Evolutionary conservation across 75 land plant genomes (phyloP), one percentile per base, ranked within the genome.

Genomic region (Larix kaempferi): DNA sequence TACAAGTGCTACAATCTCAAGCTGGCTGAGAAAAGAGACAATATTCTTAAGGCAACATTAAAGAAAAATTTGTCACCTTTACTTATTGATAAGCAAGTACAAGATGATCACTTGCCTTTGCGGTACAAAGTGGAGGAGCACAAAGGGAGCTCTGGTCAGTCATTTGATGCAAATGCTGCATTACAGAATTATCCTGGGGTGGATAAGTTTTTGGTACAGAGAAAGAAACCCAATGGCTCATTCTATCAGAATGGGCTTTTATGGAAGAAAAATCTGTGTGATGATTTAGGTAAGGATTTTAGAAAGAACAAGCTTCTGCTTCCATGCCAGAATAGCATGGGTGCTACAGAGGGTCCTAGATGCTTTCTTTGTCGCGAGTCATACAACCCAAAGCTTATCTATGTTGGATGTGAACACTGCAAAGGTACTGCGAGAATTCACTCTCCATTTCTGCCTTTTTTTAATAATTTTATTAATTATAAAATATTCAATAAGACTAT

Each of bases 381-480:
- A 15, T 71, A 84, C 64, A 66, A 81, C 65, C 57, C 86, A 17
- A 74, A n/a, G 13, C 77, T 81, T n/a, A 76, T 78, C 23, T 87
- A 82, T 79, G 35, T 93, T 62, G 41, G 78, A 64, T 93, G 95
- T 81, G 87, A 91, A 77, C 63, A 61, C n/a, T 93, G 91, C 80
- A 77, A 62, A 85, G 91, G 95, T 91, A 89, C 27, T 8, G 19
- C 15, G 63, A 29, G 35, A 29, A 55, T 15, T 25, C 21, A 54
- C 26, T 26, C 16, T 15, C 25, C 7, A 16, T 6, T 54, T 52
- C 22, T 76, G 63, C 5, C 29, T n/a, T 33, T 0, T 7, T 44
- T 44, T 44, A 44, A 44, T 44, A 44, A 7, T 44, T 44, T 44
- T 44, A 8, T 44, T 44, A 0, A 44, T 1, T 44, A 1, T 0